A percentile compares a stretch with the other conserved stretches of the same genome.
Conservation (phyloP, 768 basidiomycete genomes). For the Pleurotus platypus region DNA sequence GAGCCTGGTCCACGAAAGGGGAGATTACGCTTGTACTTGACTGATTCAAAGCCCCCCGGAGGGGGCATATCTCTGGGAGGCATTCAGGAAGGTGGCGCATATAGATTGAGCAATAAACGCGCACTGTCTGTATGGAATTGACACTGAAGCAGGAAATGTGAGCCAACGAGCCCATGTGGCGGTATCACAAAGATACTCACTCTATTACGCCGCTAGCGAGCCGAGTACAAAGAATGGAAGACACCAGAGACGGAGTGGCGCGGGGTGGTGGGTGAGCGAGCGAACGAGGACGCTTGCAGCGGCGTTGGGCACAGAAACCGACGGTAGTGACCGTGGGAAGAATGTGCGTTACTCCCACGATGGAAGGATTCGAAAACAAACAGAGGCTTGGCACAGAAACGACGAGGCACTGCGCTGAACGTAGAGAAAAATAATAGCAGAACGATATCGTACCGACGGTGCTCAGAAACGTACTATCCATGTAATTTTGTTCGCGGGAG, state of each 20-base stretch:
- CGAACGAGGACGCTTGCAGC: neutral
- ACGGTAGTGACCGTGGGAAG: neutral
- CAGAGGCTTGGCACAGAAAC: neutral
- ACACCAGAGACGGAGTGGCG: neutral
- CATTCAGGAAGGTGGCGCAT: neutral
- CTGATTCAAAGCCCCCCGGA: constrained; percentile 83
- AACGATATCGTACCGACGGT: too few relatives aligned
- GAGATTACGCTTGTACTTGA: constrained; percentile 95
- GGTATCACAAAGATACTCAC: neutral
- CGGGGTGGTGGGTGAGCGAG: neutral
- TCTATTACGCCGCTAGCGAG: neutral
- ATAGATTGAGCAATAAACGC: constrained; percentile 25
- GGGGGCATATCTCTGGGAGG: constrained; percentile 90
- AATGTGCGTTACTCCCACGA: neutral
- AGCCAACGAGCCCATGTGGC: neutral
- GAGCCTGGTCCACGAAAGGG: constrained; percentile 87
- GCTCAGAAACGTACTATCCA: too few relatives aligned
- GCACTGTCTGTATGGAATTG: constrained; percentile 61
- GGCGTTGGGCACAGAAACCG: neutral
- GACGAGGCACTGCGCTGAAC: neutral
- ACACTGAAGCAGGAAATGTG: constrained; percentile 37
- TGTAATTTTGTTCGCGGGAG: too few relatives aligned
- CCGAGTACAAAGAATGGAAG: constrained; percentile 3
- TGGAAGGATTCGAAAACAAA: neutral
- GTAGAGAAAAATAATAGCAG: constrained; percentile 9